Base-by-base conservation (phyloP, 768 basidiomycete genomes). In the Tulasnella sp. region DNA sequence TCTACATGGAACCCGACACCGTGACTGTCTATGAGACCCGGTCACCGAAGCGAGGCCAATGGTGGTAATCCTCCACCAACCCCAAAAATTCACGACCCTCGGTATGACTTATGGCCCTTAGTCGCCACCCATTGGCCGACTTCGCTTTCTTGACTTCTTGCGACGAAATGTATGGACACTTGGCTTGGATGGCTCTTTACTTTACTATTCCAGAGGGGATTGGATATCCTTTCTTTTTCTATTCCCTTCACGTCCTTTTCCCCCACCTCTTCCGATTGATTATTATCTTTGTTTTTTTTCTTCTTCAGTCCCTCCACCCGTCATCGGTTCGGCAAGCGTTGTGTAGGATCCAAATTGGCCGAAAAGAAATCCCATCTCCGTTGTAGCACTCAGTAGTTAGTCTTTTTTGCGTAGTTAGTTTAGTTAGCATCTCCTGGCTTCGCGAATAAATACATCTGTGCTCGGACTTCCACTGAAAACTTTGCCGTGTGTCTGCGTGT, bases 221-320 rank as follows among this genome's bases (percentile, higher is more conserved):
- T 78, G 37, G 37, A 58, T 60, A 20, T 54, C 77, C 50, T 58
- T 78, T 60, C 50, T 37, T 78, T 58, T 64, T 44, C 54, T 42
- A 50, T 76, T 48, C 40, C 48, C 28, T 42, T 28, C 41, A 7
- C 41, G 54, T 76, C 31, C 31, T 76, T 34, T 76, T 31, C n/a
- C 31, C 75, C 46, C 75, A 76, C 48, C 60, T 77, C 76, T 37
- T 77, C 76, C 41, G n/a, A 34, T 75, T 75, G 73, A 42, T 75
- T 75, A 41, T 75, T 75, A 5, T 75, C 73, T 75, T 75, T 75
- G 73, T 41, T 75, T 41, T 41, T 16, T 75, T 75, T 75, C 40
- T 48, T 40, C 73, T 48, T 72, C n/a, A 34, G 28, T 41, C 42
- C 41, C 73, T 75, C 44, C 40, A 41, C 37, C 41, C 73, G 42